Evolutionary conservation across 805 yeast genomes (phyloP).

Genomic region (Candida ulmi): DNA sequence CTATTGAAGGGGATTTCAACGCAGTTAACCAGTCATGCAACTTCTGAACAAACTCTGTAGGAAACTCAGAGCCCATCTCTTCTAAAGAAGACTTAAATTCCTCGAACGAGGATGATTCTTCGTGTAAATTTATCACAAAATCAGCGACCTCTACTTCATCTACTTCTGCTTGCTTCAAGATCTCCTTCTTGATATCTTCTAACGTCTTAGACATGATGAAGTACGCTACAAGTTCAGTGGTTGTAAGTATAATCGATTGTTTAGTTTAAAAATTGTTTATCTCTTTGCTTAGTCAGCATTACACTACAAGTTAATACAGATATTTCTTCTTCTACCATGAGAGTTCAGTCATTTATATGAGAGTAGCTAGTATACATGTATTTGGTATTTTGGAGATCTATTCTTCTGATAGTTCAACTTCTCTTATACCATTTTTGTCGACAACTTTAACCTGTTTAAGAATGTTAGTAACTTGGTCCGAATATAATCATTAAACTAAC

Average conservation of each 20-base stretch:
- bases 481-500: neutral
- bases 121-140: slow-evolving; percentile 36
- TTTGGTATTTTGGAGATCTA: neutral
- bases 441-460: slow-evolving; percentile 49
- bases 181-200: slow-evolving; percentile 9
- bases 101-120: slow-evolving; percentile 23
- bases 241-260: too few relatives aligned
- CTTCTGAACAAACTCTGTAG: slow-evolving; percentile 19
- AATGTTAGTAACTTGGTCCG: slow-evolving; percentile 8
- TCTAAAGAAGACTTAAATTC: slow-evolving; percentile 33
- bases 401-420: slow-evolving; percentile 21
- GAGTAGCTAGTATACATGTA: too few relatives aligned
- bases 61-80: slow-evolving; percentile 40
- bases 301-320: too few relatives aligned
- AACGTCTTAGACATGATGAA: neutral
- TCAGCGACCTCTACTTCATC: slow-evolving; percentile 42
- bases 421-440: slow-evolving; percentile 54
- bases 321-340: too few relatives aligned
- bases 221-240: too few relatives aligned
- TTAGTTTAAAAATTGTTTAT: neutral
- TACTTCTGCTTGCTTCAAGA: slow-evolving; percentile 25
- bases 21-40: slow-evolving; percentile 6
- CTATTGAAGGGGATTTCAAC: neutral
- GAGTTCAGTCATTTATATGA: too few relatives aligned
- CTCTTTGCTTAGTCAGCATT: neutral